Evolutionary conservation across 257 asterid species (phyloP).

Genomic region (Mitragyna speciosa): DNA sequence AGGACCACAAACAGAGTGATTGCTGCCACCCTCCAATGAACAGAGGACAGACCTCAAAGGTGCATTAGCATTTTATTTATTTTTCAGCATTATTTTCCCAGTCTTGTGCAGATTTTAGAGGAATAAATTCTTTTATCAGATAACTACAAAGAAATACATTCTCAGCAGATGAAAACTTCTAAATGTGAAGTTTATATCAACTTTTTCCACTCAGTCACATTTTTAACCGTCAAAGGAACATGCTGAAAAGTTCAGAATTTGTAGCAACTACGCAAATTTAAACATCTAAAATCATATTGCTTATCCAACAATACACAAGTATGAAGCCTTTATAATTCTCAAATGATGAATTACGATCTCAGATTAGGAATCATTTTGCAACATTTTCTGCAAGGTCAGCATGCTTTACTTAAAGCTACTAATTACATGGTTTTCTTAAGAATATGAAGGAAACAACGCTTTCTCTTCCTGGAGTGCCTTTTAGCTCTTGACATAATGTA

Average conservation of each 20-base stretch:
- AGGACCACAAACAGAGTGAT: neutral
- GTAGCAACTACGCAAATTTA: neutral
- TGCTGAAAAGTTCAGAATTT: neutral
- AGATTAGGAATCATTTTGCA: neutral
- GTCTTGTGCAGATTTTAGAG: too few relatives aligned
- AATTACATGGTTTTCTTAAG: conserved; percentile 36
- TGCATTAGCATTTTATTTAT: too few relatives aligned
- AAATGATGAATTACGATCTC: neutral
- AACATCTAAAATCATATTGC: neutral
- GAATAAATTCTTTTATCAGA: too few relatives aligned
- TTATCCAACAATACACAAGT: neutral
- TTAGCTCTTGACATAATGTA: conserved; percentile 59
- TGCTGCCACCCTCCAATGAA: neutral
- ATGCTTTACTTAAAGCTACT: too few relatives aligned
- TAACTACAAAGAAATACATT: neutral
- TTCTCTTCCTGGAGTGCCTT: conserved; percentile 68
- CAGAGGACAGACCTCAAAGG: too few relatives aligned
- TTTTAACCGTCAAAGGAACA: neutral
- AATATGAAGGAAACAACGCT: conserved; percentile 76
- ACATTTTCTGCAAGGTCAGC: neutral
- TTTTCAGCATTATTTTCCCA: too few relatives aligned
- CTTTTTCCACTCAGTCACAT: neutral
- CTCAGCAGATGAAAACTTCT: neutral
- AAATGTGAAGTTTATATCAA: neutral
- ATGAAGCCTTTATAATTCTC: neutral